These are phyloP conservation scores for Neofusicoccum parvum DNA, from an alignment of 2,329 filamentous ascomycete genomes.

Conservation along the genomic window DNA sequence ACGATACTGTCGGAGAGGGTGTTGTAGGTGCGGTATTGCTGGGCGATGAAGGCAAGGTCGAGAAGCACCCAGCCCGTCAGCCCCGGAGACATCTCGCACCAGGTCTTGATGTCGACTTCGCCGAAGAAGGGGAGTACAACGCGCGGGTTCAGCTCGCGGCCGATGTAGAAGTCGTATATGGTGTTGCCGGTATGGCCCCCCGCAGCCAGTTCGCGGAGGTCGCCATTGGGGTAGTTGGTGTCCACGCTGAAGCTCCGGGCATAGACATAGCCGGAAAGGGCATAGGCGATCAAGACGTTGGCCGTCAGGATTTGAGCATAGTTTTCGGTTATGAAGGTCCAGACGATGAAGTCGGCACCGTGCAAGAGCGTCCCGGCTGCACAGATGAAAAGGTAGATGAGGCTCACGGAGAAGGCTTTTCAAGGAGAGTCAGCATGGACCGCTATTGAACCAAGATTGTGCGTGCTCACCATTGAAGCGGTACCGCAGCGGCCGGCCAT, in stretches of 20 bases:
- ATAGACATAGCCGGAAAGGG: slow-evolving; percentile 77
- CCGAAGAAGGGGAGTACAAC: slow-evolving; percentile 76
- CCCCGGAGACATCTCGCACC: slow-evolving; percentile 87
- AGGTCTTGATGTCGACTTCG: slow-evolving; percentile 87
- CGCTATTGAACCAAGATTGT: too few relatives aligned
- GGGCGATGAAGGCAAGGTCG: slow-evolving; percentile 80
- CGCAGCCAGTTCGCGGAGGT: slow-evolving; percentile 74
- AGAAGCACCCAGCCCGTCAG: slow-evolving; percentile 87
- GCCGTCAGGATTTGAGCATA: slow-evolving; percentile 83
- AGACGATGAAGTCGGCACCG: slow-evolving; percentile 81
- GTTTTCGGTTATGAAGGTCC: slow-evolving; percentile 92
- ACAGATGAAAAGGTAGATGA: slow-evolving; percentile 71
- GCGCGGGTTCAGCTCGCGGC: slow-evolving; percentile 92
- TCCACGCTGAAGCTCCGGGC: slow-evolving; percentile 79
- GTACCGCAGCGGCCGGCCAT: slow-evolving; percentile 73
- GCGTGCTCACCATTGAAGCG: slow-evolving; percentile 61
- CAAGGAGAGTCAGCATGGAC: not conserved
- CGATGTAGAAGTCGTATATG: slow-evolving; percentile 95
- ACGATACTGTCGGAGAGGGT: slow-evolving; percentile 83
- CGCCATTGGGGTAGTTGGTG: slow-evolving; percentile 60
- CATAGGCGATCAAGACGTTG: slow-evolving; percentile 75
- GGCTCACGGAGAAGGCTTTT: slow-evolving; percentile 61
- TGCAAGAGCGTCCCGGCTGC: slow-evolving; percentile 74
- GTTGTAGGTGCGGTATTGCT: slow-evolving; percentile 84
- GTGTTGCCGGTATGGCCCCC: slow-evolving; percentile 84